phyloP scores from a whole-genome alignment of 305 asterid genomes.

The Monarda citriodora region DNA sequence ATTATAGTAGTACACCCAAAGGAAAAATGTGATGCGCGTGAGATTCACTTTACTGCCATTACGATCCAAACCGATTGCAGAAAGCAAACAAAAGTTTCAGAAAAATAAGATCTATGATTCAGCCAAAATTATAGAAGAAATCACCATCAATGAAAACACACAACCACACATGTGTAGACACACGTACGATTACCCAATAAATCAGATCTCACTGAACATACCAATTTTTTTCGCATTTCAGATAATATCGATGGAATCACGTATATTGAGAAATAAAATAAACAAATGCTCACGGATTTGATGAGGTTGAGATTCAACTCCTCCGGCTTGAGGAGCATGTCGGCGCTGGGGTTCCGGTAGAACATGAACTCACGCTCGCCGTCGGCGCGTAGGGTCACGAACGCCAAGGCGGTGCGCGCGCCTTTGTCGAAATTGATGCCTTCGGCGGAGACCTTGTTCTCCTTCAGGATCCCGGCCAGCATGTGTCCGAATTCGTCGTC shows the following conservation, averaged over 20 bases:
- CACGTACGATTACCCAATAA: neutral
- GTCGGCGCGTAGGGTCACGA: slow-evolving; percentile 88
- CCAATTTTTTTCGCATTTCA: neutral
- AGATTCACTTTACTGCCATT: slow-evolving; percentile 27
- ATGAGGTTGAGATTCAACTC: slow-evolving; percentile 55
- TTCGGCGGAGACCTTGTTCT: slow-evolving; percentile 69
- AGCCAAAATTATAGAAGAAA: slow-evolving; percentile 4
- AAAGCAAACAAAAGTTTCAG: slow-evolving; percentile 6
- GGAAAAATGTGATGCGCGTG: slow-evolving; percentile 21
- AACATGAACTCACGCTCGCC: slow-evolving; percentile 97
- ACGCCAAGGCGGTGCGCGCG: slow-evolving; percentile 86
- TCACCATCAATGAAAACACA: neutral
- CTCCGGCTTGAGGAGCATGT: slow-evolving; percentile 81
- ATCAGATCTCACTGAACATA: neutral
- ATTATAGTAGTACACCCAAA: slow-evolving; percentile 16
- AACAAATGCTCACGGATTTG: slow-evolving; percentile 66
- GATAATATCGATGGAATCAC: neutral
- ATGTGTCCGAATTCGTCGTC: slow-evolving; percentile 95
- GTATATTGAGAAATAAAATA: neutral
- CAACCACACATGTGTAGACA: no score
- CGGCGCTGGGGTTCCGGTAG: slow-evolving; percentile 89
- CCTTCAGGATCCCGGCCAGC: slow-evolving; percentile 84
- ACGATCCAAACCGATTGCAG: slow-evolving; percentile 13
- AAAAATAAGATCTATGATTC: slow-evolving; percentile 12
- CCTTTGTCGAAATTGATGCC: slow-evolving; percentile 81